phyloP scores from a whole-genome alignment of 164 flowering plant genomes.

The Stephania japonica region DNA sequence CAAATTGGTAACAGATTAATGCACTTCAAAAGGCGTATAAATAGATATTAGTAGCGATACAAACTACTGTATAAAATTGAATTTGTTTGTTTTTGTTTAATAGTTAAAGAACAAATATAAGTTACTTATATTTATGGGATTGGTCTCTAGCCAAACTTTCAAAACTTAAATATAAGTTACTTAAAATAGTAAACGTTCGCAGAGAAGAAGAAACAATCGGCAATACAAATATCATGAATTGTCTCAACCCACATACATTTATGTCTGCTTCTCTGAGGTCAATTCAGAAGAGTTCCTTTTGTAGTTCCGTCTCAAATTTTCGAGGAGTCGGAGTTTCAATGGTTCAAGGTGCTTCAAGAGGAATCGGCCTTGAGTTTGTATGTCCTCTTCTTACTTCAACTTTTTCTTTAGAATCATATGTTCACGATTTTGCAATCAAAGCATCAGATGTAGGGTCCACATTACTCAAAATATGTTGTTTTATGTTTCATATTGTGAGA shows the following conservation, averaged over 20 bases:
- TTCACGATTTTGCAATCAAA: neutral
- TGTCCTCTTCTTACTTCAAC: conserved; percentile 9
- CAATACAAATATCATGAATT: neutral
- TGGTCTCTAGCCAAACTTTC: too few relatives aligned
- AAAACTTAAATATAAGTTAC: too few relatives aligned
- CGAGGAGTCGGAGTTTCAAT: conserved; percentile 32
- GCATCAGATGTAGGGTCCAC: neutral
- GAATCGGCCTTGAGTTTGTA: conserved; percentile 46
- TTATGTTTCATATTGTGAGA: neutral
- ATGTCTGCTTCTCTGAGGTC: conserved; percentile 11
- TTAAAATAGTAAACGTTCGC: too few relatives aligned
- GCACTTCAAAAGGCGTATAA: too few relatives aligned
- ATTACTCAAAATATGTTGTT: neutral
- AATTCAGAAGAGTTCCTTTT: conserved; percentile 17
- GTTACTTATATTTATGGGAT: too few relatives aligned
- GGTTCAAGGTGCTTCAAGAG: conserved; percentile 49
- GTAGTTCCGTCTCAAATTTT: conserved; percentile 12
- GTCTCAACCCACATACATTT: neutral
- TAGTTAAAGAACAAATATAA: too few relatives aligned
- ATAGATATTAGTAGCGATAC: too few relatives aligned
- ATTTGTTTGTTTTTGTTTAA: too few relatives aligned
- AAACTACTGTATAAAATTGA: too few relatives aligned
- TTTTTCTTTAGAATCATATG: neutral
- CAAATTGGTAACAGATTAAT: too few relatives aligned
- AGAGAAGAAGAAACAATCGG: too few relatives aligned